Evolutionary conservation across 768 basidiomycete genomes (phyloP).

Genomic region (Trametes gibbosa): DNA sequence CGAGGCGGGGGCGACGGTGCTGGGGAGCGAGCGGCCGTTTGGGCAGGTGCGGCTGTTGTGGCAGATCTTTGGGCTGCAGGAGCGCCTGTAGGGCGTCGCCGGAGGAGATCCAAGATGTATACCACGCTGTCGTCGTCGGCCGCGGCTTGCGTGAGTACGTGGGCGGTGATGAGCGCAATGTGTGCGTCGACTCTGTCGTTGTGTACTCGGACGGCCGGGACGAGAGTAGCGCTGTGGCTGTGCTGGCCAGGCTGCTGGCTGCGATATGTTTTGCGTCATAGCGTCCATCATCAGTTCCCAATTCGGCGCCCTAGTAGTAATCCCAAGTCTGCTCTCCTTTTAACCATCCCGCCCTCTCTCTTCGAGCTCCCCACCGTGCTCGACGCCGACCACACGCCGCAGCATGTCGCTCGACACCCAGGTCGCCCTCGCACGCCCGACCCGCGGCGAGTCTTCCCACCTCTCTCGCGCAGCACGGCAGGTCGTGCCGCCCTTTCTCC

Average conservation of each 20-base stretch:
- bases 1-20: conserved; percentile 84
- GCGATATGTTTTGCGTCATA: conserved; percentile 13
- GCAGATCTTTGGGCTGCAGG: conserved; percentile 77
- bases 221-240: conserved; percentile 15
- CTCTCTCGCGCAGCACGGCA: conserved; percentile 47
- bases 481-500: conserved; percentile 79
- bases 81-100: conserved; percentile 24
- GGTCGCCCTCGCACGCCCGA: conserved; percentile 51
- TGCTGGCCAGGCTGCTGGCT: conserved; percentile 10
- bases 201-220: background rate
- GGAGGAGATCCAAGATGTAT: background rate
- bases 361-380: background rate
- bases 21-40: conserved; percentile 83
- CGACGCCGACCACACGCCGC: background rate
- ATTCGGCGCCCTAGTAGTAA: background rate
- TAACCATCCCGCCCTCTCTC: background rate
- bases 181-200: too few species aligned
- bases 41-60: conserved; percentile 70
- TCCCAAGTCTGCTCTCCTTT: too few species aligned
- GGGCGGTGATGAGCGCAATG: too few species aligned
- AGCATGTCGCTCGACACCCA: conserved; percentile 53
- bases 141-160: too few species aligned
- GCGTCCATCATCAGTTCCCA: conserved; percentile 4
- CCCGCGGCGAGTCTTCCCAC: conserved; percentile 37
- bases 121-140: too few species aligned